Conservation (phyloP, 331 rosid genomes). For the Cucumis variabilis region DNA sequence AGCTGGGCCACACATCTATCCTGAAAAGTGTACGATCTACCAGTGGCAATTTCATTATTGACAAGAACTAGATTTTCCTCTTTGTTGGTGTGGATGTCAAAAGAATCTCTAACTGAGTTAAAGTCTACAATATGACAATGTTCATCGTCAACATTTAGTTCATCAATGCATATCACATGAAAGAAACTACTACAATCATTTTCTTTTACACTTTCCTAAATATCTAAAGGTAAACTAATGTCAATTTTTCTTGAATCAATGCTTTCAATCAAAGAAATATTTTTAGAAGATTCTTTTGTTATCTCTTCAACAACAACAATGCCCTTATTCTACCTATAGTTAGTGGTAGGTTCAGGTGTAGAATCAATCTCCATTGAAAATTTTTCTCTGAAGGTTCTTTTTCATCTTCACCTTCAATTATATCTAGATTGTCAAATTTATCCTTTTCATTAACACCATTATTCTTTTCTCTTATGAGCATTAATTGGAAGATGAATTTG, state of each 20-base stretch:
- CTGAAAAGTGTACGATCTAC: constrained; percentile 34
- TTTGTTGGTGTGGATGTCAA: constrained; percentile 34
- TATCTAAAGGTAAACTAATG: constrained; percentile 19
- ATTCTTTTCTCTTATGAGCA: constrained; percentile 29
- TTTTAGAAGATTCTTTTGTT: constrained; percentile 24
- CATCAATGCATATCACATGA: constrained; percentile 21
- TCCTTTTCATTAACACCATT: constrained; percentile 28
- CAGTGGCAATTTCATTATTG: constrained; percentile 44
- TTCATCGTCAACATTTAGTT: constrained; percentile 24
- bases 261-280: constrained; percentile 39
- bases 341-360: constrained; percentile 30
- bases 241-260: constrained; percentile 30
- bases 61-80: constrained; percentile 39
- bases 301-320: constrained; percentile 43
- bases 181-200: constrained; percentile 36
- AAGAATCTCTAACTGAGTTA: constrained; percentile 36
- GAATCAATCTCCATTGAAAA: constrained; percentile 18
- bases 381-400: constrained; percentile 35
- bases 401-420: constrained; percentile 38
- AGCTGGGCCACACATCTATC: constrained; percentile 39
- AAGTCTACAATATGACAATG: constrained; percentile 35
- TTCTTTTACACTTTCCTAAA: constrained; percentile 32
- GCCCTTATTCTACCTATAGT: constrained; percentile 12
- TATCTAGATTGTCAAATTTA: constrained; percentile 35
- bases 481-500: constrained; percentile 39